These are phyloP conservation scores for Megacollybia marginata DNA, from an alignment of 768 basidiomycete species.

Conservation along the genomic window DNA sequence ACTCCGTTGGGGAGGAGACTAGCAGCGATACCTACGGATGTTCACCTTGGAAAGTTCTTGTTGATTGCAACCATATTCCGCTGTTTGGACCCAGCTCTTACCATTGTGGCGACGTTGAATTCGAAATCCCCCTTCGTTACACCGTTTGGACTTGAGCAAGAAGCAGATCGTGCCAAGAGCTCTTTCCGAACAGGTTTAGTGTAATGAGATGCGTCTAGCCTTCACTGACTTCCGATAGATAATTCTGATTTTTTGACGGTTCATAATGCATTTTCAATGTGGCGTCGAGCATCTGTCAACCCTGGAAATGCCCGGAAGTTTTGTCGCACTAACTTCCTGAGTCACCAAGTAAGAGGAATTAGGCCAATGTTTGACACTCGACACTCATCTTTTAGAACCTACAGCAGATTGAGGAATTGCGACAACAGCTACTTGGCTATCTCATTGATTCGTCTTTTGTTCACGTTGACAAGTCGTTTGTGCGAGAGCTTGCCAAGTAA, in stretches of 20 bases:
- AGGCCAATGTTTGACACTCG: background rate
- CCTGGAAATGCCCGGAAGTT: slow-evolving; percentile 59
- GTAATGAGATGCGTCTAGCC: background rate
- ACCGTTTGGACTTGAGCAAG: slow-evolving; percentile 80
- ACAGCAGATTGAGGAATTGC: slow-evolving; percentile 92
- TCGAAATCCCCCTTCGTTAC: slow-evolving; percentile 91
- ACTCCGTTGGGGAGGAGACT: slow-evolving; percentile 89
- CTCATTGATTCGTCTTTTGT: slow-evolving; percentile 10
- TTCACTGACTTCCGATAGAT: slow-evolving; percentile 37
- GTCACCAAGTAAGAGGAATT: slow-evolving; percentile 57
- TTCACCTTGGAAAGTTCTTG: slow-evolving; percentile 92
- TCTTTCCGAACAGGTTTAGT: slow-evolving; percentile 68
- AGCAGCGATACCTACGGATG: slow-evolving; percentile 90
- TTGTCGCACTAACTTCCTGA: slow-evolving; percentile 74
- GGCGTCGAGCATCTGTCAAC: slow-evolving; percentile 73
- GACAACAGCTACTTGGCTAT: slow-evolving; percentile 81
- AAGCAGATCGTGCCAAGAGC: slow-evolving; percentile 78
- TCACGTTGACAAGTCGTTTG: slow-evolving; percentile 42
- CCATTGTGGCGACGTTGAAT: slow-evolving; percentile 88
- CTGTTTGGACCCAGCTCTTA: slow-evolving; percentile 93
- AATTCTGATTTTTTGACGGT: slow-evolving; percentile 94
- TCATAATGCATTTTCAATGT: slow-evolving; percentile 83
- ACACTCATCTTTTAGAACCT: slow-evolving; percentile 50
- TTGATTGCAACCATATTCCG: slow-evolving; percentile 77
- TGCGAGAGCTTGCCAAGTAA: slow-evolving; percentile 66